These are phyloP conservation scores for Nakazawaea holstii DNA, from an alignment of 805 yeast genomes.

Conservation along the genomic window DNA sequence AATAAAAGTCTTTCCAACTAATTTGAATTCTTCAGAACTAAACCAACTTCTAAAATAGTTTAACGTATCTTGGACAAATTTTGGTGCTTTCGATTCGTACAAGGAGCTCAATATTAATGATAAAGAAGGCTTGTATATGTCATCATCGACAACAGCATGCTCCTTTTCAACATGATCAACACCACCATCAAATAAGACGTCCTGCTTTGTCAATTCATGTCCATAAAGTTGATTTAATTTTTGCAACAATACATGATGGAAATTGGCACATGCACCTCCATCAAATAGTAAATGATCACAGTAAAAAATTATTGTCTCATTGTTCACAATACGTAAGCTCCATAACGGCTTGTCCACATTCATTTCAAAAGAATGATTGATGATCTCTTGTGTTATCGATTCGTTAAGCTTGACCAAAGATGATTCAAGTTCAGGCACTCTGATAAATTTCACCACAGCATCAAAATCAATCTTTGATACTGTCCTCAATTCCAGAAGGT, in stretches of 20 bases:
- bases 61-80: neutral
- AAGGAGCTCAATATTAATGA: neutral
- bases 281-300: constrained; percentile 29
- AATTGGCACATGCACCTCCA: constrained; percentile 26
- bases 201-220: constrained; percentile 4
- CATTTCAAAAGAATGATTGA: neutral
- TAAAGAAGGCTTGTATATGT: neutral
- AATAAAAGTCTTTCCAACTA: neutral
- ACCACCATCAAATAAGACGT: constrained; percentile 6
- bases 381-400: neutral
- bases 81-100: neutral
- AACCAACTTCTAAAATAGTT: neutral
- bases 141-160: neutral
- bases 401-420: neutral
- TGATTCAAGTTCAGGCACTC: neutral
- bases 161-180: constrained; percentile 2
- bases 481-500: neutral
- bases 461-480: neutral
- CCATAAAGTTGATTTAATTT: constrained; percentile 13
- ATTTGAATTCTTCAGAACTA: neutral
- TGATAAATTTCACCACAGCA: constrained; percentile 4
- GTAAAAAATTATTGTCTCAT: constrained; percentile 15
- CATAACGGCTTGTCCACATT: constrained; percentile 16
- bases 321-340: constrained; percentile 15
- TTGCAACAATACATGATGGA: constrained; percentile 22